phyloP scores from a whole-genome alignment of 805 yeast species.

The Metschnikowia aberdeeniae region DNA sequence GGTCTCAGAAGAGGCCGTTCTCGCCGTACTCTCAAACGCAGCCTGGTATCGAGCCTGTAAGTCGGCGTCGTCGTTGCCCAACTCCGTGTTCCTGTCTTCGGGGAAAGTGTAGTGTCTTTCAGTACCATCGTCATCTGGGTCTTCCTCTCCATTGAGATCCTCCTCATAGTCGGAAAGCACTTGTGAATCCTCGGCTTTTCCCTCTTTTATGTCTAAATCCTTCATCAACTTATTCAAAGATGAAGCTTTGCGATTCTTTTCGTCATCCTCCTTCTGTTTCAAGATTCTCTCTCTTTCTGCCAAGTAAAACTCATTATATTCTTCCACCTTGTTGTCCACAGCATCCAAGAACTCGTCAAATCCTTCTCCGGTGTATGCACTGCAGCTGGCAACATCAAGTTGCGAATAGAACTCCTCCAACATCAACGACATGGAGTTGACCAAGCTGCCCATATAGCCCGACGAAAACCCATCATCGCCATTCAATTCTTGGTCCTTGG shows the following conservation, averaged over 20 bases:
- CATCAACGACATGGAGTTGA: slow-evolving; percentile 94
- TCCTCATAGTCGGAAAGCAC: slow-evolving; percentile 53
- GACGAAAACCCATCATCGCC: slow-evolving; percentile 59
- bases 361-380: slow-evolving; percentile 91
- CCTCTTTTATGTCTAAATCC: slow-evolving; percentile 68
- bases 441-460: slow-evolving; percentile 91
- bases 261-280: slow-evolving; percentile 72
- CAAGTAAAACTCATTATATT: slow-evolving; percentile 76
- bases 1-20: slow-evolving; percentile 57
- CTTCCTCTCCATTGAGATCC: slow-evolving; percentile 42
- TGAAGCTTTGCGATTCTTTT: slow-evolving; percentile 64
- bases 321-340: slow-evolving; percentile 82
- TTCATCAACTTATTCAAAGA: slow-evolving; percentile 73
- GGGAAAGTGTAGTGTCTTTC: slow-evolving; percentile 69
- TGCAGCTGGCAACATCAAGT: slow-evolving; percentile 87
- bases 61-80: slow-evolving; percentile 44
- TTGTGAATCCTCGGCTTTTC: slow-evolving; percentile 31
- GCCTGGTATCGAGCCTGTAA: slow-evolving; percentile 68
- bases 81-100: slow-evolving; percentile 60
- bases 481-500: slow-evolving; percentile 60
- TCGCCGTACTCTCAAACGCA: slow-evolving; percentile 63
- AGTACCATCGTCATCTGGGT: slow-evolving; percentile 40
- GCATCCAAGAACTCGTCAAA: slow-evolving; percentile 85
- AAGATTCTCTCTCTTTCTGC: slow-evolving; percentile 81
- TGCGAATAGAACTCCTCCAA: slow-evolving; percentile 93